Evolutionary conservation across 2,329 filamentous ascomycete species (phyloP).

Genomic region (Talaromyces funiculosus): DNA sequence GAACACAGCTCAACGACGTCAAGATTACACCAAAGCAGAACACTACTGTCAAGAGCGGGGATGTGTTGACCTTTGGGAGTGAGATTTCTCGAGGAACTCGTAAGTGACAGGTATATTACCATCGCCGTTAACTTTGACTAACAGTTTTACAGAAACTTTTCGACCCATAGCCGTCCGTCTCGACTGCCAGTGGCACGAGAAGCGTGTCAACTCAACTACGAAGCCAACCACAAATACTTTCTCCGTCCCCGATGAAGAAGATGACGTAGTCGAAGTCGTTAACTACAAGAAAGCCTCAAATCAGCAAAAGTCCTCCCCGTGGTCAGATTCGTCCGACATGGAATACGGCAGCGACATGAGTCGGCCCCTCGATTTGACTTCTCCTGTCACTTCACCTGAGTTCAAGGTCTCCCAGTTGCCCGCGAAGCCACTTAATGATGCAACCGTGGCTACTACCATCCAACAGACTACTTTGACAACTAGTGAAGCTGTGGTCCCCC

Average conservation of each 20-base stretch:
- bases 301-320: not conserved
- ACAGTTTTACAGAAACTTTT: slow-evolving; percentile 14
- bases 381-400: slow-evolving; percentile 21
- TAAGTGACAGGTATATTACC: slow-evolving; percentile 18
- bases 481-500: not conserved
- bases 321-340: slow-evolving; percentile 16
- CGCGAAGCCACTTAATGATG: not conserved
- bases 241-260: slow-evolving; percentile 37
- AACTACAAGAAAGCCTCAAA: not conserved
- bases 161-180: slow-evolving; percentile 12
- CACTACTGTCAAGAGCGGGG: slow-evolving; percentile 34
- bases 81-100: slow-evolving; percentile 46
- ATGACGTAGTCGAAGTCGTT: slow-evolving; percentile 19
- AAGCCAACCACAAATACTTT: slow-evolving; percentile 33
- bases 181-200: slow-evolving; percentile 13
- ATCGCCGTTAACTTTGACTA: not conserved
- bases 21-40: slow-evolving; percentile 36
- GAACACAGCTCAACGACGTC: slow-evolving; percentile 51
- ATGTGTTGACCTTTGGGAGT: slow-evolving; percentile 42
- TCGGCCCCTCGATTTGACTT: slow-evolving; percentile 19
- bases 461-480: not conserved
- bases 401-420: slow-evolving; percentile 13
- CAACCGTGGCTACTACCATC: not conserved
- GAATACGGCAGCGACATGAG: slow-evolving; percentile 19
- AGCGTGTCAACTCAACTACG: not conserved